A percentile compares a stretch with the other conserved stretches of the same genome.
Evolutionary conservation across 2,329 filamentous ascomycete genomes (phyloP).

Genomic region (Paraconiothyrium sp.): DNA sequence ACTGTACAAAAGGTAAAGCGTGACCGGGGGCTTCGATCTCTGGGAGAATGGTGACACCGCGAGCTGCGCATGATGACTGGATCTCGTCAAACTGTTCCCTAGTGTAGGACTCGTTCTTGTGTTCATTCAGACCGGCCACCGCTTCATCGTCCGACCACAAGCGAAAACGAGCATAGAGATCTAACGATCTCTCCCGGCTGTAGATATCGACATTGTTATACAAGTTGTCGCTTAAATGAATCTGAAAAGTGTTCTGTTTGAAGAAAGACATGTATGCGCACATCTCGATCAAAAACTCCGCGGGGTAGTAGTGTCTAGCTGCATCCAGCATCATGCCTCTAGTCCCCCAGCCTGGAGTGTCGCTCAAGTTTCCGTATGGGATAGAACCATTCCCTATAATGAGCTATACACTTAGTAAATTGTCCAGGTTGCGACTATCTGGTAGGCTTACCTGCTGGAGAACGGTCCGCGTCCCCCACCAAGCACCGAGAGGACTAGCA

Average conservation of each 20-base stretch:
- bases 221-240: constrained; percentile 57
- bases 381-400: constrained; percentile 37
- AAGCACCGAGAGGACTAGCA: constrained; percentile 51
- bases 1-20: constrained; percentile 31
- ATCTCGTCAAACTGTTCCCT: constrained; percentile 30
- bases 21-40: constrained; percentile 37
- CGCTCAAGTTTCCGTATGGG: constrained; percentile 34
- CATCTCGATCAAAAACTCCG: constrained; percentile 48
- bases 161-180: constrained; percentile 66
- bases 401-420: constrained; percentile 14
- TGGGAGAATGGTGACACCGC: constrained; percentile 33
- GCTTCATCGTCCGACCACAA: constrained; percentile 60
- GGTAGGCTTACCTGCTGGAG: constrained; percentile 41
- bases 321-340: constrained; percentile 53
- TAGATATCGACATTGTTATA: constrained; percentile 55
- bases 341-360: constrained; percentile 51
- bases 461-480: constrained; percentile 55
- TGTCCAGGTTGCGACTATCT: neutral
- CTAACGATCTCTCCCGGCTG: constrained; percentile 56
- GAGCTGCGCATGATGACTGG: constrained; percentile 28
- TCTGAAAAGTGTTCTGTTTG: constrained; percentile 56
- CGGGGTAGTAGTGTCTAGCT: constrained; percentile 50
- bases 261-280: constrained; percentile 54
- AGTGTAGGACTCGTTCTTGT: constrained; percentile 42
- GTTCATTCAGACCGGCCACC: constrained; percentile 60